Evolutionary conservation across 495 filamentous ascomycete species (phyloP).

Genomic region (Podospora appendiculata): DNA sequence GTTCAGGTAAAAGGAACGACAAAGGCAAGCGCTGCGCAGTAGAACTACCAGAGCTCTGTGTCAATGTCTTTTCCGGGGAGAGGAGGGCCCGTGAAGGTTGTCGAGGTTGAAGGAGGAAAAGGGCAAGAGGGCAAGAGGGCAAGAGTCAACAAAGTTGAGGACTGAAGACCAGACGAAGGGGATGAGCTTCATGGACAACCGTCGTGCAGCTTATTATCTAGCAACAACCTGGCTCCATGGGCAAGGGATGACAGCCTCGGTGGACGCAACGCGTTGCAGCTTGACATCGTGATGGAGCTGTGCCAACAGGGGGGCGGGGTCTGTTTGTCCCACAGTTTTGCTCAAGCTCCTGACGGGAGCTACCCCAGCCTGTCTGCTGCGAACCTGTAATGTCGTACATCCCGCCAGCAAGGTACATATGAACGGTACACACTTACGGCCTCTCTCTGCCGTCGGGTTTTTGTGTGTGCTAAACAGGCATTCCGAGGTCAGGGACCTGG

Average conservation of each 20-base stretch:
- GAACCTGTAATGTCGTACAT: background rate
- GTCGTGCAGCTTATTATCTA: conserved; percentile 17
- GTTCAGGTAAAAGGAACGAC: background rate
- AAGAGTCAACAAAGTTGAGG: conserved; percentile 33
- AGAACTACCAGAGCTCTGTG: conserved; percentile 50
- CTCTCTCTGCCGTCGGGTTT: too few relatives aligned
- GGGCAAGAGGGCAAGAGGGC: conserved; percentile 9
- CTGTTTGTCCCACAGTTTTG: background rate
- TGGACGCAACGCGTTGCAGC: conserved; percentile 3
- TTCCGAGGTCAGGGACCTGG: too few relatives aligned
- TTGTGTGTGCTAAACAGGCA: too few relatives aligned
- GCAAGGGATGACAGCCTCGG: background rate
- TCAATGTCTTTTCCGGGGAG: conserved; percentile 3
- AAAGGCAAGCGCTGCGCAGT: conserved; percentile 17
- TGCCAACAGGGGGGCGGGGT: background rate
- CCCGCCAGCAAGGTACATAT: background rate
- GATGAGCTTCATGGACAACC: conserved; percentile 3
- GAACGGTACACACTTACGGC: too few relatives aligned
- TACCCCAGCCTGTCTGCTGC: background rate
- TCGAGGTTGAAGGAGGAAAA: conserved; percentile 12
- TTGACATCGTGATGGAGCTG: conserved; percentile 14
- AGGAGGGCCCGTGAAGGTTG: conserved; percentile 13
- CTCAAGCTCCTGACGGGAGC: background rate
- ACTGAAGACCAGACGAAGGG: conserved; percentile 28
- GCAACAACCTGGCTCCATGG: background rate